Conservation (phyloP, 306 rosid genomes). For the Vigna reflexopilosa region DNA sequence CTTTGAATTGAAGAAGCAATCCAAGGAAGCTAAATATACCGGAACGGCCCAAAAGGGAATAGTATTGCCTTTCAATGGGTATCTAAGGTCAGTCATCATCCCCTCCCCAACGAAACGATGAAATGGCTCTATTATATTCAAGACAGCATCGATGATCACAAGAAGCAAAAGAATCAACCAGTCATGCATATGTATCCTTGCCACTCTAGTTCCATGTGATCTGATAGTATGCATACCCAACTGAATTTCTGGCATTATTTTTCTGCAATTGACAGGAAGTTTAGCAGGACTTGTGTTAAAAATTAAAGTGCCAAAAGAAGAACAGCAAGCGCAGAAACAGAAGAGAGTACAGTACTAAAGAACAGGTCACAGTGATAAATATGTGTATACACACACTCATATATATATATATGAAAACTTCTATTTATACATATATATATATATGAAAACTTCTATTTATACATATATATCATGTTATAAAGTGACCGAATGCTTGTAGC, state of each 20-base stretch:
- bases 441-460: no score
- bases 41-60: conserved; percentile 95
- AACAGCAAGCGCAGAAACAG: conserved; percentile 2
- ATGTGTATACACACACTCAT: neutral
- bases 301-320: conserved; percentile 31
- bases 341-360: conserved; percentile 9
- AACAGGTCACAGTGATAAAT: conserved; percentile 1
- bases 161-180: conserved; percentile 88
- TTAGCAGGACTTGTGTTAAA: conserved; percentile 1
- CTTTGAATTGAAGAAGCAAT: neutral
- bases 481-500: conserved; percentile 13
- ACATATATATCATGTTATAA: neutral
- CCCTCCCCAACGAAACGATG: conserved; percentile 90
- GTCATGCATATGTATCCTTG: conserved; percentile 76
- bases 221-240: conserved; percentile 74
- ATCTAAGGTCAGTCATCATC: conserved; percentile 83
- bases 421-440: no score
- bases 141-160: conserved; percentile 56
- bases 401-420: no score
- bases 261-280: conserved; percentile 42
- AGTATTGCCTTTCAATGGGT: conserved; percentile 79
- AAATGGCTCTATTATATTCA: conserved; percentile 85
- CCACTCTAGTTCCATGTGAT: conserved; percentile 79
- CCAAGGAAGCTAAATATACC: conserved; percentile 53
- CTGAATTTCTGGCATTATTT: conserved; percentile 81